A percentile compares a stretch with the other conserved stretches of the same genome.
Evolutionary conservation across 1,139 yeast species (phyloP).

Genomic region (Arxiozyma slooffiae): DNA sequence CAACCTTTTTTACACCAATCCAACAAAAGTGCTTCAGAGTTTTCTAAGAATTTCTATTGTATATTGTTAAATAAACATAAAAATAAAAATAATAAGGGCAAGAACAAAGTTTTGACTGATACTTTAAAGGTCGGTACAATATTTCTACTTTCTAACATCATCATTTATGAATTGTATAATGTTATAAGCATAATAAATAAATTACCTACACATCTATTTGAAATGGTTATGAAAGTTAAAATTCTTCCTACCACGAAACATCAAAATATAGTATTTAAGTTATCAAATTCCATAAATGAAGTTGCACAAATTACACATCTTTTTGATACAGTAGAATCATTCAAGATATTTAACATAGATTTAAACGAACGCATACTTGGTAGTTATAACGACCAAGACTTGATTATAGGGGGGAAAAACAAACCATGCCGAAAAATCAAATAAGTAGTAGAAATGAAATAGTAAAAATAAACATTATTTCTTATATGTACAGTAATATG

Average conservation of each 20-base stretch:
- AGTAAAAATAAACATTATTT: background rate
- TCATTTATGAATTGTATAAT: constrained; percentile 22
- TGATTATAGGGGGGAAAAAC: constrained; percentile 8
- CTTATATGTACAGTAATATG: background rate
- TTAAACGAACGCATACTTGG: constrained; percentile 7
- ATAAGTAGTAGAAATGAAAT: constrained; percentile 8
- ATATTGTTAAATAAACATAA: constrained; percentile 22
- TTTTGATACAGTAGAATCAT: constrained; percentile 24
- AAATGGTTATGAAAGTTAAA: constrained; percentile 20
- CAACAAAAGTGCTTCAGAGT: background rate
- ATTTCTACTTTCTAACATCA: constrained; percentile 25
- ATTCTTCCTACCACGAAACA: constrained; percentile 13
- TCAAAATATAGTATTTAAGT: constrained; percentile 23
- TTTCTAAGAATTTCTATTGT: constrained; percentile 21
- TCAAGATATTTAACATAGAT: constrained; percentile 24
- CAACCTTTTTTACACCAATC: background rate
- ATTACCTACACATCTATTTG: constrained; percentile 26
- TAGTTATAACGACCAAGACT: constrained; percentile 4
- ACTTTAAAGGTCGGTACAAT: constrained; percentile 20
- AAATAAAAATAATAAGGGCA: constrained; percentile 20
- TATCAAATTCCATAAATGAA: constrained; percentile 29
- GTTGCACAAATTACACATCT: constrained; percentile 27
- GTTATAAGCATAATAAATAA: constrained; percentile 23
- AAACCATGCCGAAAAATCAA: constrained; percentile 2
- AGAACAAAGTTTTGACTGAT: constrained; percentile 14